phyloP scores from a whole-genome alignment of 331 rosid species.

The Phaseolus coccineus region DNA sequence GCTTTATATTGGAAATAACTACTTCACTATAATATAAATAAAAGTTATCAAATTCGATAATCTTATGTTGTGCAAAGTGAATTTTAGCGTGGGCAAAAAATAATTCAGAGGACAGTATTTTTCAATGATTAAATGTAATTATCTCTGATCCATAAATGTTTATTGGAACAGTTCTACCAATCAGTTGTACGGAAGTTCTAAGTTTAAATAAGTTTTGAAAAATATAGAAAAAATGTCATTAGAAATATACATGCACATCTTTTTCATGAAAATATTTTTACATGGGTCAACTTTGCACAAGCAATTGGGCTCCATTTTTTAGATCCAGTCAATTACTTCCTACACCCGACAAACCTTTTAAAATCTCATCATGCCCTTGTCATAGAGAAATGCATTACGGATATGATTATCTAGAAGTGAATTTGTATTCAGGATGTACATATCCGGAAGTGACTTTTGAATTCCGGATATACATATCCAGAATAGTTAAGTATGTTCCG shows the following conservation, averaged over 20 bases:
- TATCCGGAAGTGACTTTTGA: too few species aligned
- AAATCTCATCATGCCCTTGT: too few species aligned
- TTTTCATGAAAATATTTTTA: neutral
- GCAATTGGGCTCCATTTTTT: slow-evolving; percentile 1
- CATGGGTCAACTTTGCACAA: neutral
- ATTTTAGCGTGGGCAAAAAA: neutral
- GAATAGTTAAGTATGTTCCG: too few species aligned
- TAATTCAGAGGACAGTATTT: neutral
- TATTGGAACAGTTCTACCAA: neutral
- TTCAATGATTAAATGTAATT: neutral
- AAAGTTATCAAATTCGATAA: neutral
- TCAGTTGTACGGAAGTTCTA: neutral
- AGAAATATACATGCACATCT: too few species aligned
- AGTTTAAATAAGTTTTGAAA: neutral
- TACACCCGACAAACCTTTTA: too few species aligned
- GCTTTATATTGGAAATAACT: too few species aligned
- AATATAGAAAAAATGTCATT: neutral
- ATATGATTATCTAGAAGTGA: too few species aligned
- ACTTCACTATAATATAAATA: too few species aligned
- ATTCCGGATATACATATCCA: too few species aligned
- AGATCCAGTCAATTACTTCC: too few species aligned
- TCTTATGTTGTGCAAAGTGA: neutral
- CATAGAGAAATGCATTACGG: too few species aligned
- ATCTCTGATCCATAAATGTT: neutral
- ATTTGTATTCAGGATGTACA: too few species aligned